Conservation (phyloP, 139 green algal genomes). For the Trebouxia sp. region DNA sequence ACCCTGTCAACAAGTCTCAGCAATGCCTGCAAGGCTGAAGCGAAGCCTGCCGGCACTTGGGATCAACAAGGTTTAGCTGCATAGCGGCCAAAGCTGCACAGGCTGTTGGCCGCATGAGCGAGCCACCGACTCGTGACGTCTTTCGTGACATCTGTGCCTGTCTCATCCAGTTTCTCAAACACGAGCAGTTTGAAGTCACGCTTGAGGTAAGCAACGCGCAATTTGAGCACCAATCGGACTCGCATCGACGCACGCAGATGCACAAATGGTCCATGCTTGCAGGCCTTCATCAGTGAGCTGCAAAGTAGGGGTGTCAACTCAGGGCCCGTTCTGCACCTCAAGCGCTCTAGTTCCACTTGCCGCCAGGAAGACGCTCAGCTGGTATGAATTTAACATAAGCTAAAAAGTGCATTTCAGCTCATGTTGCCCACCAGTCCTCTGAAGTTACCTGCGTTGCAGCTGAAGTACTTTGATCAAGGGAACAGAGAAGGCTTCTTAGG, state of each 20-base stretch:
- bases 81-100: too few species aligned
- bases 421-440: too few species aligned
- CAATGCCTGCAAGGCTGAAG: too few species aligned
- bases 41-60: too few species aligned
- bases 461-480: background rate
- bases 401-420: too few species aligned
- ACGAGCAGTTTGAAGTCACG: background rate
- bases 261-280: too few species aligned
- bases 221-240: too few species aligned
- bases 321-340: background rate
- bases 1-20: too few species aligned
- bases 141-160: slow-evolving; percentile 8
- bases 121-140: background rate
- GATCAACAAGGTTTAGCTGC: too few species aligned
- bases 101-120: background rate
- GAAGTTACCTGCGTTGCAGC: too few species aligned
- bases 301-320: background rate
- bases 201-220: background rate
- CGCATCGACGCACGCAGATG: too few species aligned
- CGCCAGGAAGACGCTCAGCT: background rate
- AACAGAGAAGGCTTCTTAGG: background rate
- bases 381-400: too few species aligned
- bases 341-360: background rate
- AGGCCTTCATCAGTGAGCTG: background rate
- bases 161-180: background rate